Conservation (phyloP, 176 grass and related monocot species). For the Oryza officinalis region DNA sequence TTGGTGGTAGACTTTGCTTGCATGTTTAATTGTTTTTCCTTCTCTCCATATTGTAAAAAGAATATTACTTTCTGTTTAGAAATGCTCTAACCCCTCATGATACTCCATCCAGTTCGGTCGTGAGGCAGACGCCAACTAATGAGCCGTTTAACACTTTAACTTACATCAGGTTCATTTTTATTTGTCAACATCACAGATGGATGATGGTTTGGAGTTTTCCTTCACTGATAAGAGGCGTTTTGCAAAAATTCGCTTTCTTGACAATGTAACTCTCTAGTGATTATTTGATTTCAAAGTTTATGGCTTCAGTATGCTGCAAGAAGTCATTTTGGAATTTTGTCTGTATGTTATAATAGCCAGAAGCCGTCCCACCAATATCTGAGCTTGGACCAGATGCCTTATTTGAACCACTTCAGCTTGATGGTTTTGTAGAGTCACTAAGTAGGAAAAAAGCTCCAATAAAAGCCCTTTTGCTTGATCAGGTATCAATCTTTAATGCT, state of each 20-base stretch:
- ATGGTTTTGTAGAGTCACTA: slow-evolving; percentile 52
- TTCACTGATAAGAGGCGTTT: slow-evolving; percentile 91
- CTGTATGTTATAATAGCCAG: slow-evolving; percentile 48
- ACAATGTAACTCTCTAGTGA: slow-evolving; percentile 47
- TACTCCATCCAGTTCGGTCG: too few species aligned
- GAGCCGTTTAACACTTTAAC: too few species aligned
- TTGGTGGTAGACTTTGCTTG: too few species aligned
- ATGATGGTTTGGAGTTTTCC: slow-evolving; percentile 78
- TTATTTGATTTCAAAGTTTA: neutral
- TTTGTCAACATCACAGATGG: slow-evolving; percentile 45
- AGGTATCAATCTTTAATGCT: slow-evolving; percentile 46
- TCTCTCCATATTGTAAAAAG: too few species aligned
- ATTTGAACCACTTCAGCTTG: slow-evolving; percentile 51
- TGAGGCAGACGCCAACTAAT: too few species aligned
- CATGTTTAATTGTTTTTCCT: too few species aligned
- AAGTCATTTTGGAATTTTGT: neutral
- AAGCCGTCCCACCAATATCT: slow-evolving; percentile 65
- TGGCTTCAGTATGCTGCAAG: neutral
- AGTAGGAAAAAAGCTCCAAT: slow-evolving; percentile 56
- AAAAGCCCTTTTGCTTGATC: slow-evolving; percentile 76
- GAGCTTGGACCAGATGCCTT: slow-evolving; percentile 81
- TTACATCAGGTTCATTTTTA: neutral
- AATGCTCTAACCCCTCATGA: too few species aligned
- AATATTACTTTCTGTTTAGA: too few species aligned
- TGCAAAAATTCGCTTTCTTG: slow-evolving; percentile 65